Evolutionary conservation across 306 rosid species (phyloP), one percentile per base, ranked within the genome.

Genomic region (cucumber (Cucumis sativus)): DNA sequence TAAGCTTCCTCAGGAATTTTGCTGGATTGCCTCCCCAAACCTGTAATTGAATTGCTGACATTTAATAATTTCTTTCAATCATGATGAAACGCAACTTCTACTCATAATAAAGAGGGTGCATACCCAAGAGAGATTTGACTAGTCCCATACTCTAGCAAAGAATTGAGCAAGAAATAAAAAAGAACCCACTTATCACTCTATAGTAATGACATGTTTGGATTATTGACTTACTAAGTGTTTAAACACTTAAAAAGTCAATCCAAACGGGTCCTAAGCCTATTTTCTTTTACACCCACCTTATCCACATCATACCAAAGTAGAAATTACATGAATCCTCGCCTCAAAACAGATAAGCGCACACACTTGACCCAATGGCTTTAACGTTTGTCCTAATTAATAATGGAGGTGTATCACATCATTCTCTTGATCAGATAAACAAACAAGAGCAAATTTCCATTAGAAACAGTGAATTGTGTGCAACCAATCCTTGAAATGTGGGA

Each of bases 21-120:
- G 99, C 97, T 2, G 99, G 99, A 80, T 92, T 95, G 55, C 99
- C 99, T 77, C 96, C 99, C 98, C 98, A 94, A 64, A 92, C 93
- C 98, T 94, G 85, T 74, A 77, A 77, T 77, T 52, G 63, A 70
- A 78, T 30, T 21, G 23, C n/a, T 14, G 1, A 75, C 9, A 12
- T 28, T 57, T 21, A 72, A 72, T 72, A 49, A 28, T 28, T 72
- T 49, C 8, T 51, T 49, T 72, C 43, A 72, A 72, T 10, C 33
- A 40, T 20, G 54, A 65, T 10, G 10, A 4, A 66, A 6, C 28
- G 16, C 7, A 39, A 66, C 4, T 18, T 18, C 2, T 66, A n/a
- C 3, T 10, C 4, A 40, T 40, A 18, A n/a, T 23, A 41, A 14
- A 66, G 33, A 40, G 10, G 54, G 54, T 67, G 6, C 25, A 39